phyloP scores from a whole-genome alignment of 257 asterid species.

The Gynochthodes officinalis region DNA sequence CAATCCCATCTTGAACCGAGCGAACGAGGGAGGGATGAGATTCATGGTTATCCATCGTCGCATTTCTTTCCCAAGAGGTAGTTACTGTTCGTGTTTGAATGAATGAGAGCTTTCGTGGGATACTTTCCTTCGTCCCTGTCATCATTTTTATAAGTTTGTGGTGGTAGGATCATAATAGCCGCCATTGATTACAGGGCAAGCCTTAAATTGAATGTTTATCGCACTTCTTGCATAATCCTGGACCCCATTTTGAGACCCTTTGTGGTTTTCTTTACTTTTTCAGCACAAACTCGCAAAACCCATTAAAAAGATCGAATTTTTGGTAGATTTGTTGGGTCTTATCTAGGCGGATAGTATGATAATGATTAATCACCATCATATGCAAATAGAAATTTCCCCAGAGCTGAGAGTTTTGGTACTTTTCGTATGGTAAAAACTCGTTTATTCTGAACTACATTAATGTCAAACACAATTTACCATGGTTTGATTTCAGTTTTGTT shows the following conservation, averaged over 20 bases:
- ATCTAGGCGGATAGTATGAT: background rate
- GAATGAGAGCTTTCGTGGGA: background rate
- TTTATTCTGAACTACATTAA: background rate
- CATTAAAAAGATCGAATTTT: background rate
- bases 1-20: background rate
- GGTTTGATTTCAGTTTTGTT: background rate
- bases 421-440: background rate
- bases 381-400: background rate
- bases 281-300: background rate
- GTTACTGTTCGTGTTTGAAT: background rate
- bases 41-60: background rate
- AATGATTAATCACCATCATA: background rate
- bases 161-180: background rate
- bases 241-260: background rate
- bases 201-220: background rate
- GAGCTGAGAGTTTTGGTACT: background rate
- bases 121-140: background rate
- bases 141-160: background rate
- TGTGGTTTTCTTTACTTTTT: background rate
- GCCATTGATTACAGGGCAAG: conserved; percentile 13
- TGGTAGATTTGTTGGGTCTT: background rate
- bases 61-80: background rate
- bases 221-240: background rate
- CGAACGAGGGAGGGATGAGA: background rate
- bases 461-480: background rate